Evolutionary conservation across 768 basidiomycete species (phyloP), one percentile per base, ranked within the genome.

Genomic region (Artomyces pyxidatus): DNA sequence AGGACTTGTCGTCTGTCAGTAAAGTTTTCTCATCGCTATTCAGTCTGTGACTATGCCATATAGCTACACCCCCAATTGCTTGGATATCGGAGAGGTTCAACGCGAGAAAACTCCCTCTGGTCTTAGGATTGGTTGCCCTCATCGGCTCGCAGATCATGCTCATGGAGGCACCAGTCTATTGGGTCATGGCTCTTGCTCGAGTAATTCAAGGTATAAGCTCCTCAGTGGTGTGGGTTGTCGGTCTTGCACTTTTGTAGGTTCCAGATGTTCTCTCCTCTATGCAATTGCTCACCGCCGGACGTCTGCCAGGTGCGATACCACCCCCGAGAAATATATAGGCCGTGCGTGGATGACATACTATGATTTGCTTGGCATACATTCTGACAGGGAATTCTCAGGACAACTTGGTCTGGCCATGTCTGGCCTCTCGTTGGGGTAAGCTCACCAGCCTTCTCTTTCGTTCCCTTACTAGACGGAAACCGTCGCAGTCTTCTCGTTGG

Each of bases 191-290:
- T 6, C 41, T 71, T 9, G 70, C 68, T 22, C 68, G 71, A 0
- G 50, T 69, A 26, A 53, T 67, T 4, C 70, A 72, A 55, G 70
- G 70, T 6, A 57, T 69, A n/a, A 70, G 70, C 49, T 68, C 69
- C 3, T 63, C 65, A 0, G 61, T 66, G 41, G 63, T 71, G 23
- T 69, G 69, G 70, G 64, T 68, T 12, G 65, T 68, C 8, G 70
- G 68, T 10, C 62, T 71, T 6, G 68, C 69, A 1, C 49, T 71
- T 9, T 40, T 71, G 68, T 69, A 49, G 47, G 68, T 52, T 5
- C 22, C 29, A 28, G 17, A 45, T 12, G 42, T n/a, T n/a, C n/a
- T n/a, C n/a, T n/a, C 23, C 12, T 17, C 23, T 17, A 4, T 16
- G 21, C 16, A 10, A 14, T 29, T 4, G 29, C 42, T 42, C n/a